These are phyloP conservation scores for Barnettozyma pratensis DNA, from an alignment of 805 yeast genomes.

Conservation along the genomic window DNA sequence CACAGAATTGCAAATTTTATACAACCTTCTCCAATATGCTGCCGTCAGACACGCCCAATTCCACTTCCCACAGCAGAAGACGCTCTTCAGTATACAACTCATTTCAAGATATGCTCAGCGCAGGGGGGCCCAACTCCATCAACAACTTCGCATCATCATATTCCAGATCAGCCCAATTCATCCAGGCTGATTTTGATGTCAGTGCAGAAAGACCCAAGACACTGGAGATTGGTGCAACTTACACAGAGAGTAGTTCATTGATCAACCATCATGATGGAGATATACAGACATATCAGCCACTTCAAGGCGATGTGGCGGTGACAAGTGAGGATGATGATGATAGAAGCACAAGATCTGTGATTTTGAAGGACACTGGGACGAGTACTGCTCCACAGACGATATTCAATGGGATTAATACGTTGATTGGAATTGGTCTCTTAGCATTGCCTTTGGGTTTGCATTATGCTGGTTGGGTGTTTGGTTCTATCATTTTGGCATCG, in stretches of 20 bases:
- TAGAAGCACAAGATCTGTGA: constrained; percentile 14
- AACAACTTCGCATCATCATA: constrained; percentile 23
- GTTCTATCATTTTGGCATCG: constrained; percentile 35
- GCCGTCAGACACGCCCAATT: not conserved
- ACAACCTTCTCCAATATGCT: not conserved
- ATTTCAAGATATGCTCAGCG: constrained; percentile 19
- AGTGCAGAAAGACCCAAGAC: constrained; percentile 14
- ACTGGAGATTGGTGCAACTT: constrained; percentile 13
- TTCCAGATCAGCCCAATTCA: constrained; percentile 22
- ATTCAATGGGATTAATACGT: constrained; percentile 71
- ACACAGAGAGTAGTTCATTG: constrained; percentile 13
- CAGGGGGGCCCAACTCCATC: constrained; percentile 24
- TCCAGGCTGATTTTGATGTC: constrained; percentile 25
- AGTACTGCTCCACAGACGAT: constrained; percentile 72
- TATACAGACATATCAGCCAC: not conserved
- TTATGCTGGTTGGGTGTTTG: constrained; percentile 63
- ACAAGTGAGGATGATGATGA: constrained; percentile 8
- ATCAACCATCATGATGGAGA: constrained; percentile 3
- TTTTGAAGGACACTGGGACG: constrained; percentile 26
- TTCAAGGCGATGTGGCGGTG: not conserved
- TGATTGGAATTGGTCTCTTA: constrained; percentile 71
- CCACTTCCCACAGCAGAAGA: constrained; percentile 8
- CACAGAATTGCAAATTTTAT: too few relatives aligned
- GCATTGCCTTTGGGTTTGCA: constrained; percentile 68
- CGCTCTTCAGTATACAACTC: constrained; percentile 22